These are phyloP conservation scores for Naganishia sp. DNA, from an alignment of 1,284 basidiomycete genomes.

Conservation along the genomic window DNA sequence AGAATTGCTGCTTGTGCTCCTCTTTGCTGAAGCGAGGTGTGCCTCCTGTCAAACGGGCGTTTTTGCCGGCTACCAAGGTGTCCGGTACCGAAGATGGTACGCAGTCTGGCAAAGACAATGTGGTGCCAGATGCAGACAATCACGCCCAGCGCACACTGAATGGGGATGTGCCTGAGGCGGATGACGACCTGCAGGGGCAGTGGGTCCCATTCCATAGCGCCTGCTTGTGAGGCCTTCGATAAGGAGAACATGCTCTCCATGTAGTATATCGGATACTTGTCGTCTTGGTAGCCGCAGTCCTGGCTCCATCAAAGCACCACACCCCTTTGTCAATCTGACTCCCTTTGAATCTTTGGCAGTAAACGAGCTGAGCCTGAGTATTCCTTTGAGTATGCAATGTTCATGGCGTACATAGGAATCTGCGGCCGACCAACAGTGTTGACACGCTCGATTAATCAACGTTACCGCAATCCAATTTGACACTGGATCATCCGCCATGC, in stretches of 20 bases:
- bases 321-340: too few species aligned
- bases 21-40: conserved; percentile 22
- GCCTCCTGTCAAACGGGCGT: conserved; percentile 11
- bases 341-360: too few species aligned
- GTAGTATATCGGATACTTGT: background rate
- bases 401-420: too few species aligned
- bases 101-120: background rate
- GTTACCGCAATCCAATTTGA: too few species aligned
- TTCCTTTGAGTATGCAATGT: too few species aligned
- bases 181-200: background rate
- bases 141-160: too few species aligned
- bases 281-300: too few species aligned
- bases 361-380: too few species aligned
- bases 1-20: conserved; percentile 15
- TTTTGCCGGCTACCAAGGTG: background rate
- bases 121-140: background rate
- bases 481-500: too few species aligned
- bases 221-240: background rate
- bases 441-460: too few species aligned
- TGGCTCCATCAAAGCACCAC: too few species aligned
- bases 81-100: background rate
- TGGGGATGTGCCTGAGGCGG: background rate
- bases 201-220: conserved; percentile 23
- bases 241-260: background rate
- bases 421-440: too few species aligned